phyloP scores from a whole-genome alignment of 768 basidiomycete species.

The Gautieria morchelliformis region DNA sequence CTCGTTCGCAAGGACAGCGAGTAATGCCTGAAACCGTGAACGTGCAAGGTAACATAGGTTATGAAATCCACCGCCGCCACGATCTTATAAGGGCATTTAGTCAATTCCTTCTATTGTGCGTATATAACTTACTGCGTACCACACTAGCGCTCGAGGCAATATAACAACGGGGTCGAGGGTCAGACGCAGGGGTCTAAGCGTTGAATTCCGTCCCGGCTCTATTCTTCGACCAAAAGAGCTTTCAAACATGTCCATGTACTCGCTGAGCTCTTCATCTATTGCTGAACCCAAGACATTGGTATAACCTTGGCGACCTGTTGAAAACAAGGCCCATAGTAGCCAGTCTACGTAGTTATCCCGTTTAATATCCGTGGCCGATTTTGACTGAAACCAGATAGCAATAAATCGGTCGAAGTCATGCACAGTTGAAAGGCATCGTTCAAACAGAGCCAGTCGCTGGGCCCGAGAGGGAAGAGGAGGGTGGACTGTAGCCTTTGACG shows the following conservation, averaged over 20 bases:
- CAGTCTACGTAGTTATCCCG: conserved; percentile 47
- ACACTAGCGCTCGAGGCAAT: conserved; percentile 50
- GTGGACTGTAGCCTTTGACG: conserved; percentile 20
- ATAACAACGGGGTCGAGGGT: conserved; percentile 48
- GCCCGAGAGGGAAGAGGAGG: conserved; percentile 30
- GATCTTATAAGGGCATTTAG: conserved; percentile 27
- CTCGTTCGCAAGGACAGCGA: conserved; percentile 24
- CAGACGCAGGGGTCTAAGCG: conserved; percentile 36
- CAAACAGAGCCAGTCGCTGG: conserved; percentile 39
- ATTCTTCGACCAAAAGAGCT: conserved; percentile 30
- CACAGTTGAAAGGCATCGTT: conserved; percentile 30
- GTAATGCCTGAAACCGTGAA: conserved; percentile 47
- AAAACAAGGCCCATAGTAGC: conserved; percentile 60
- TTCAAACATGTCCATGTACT: conserved; percentile 36
- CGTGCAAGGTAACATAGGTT: conserved; percentile 30
- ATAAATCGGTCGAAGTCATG: conserved; percentile 12
- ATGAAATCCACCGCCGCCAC: conserved; percentile 40
- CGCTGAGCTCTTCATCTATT: conserved; percentile 36
- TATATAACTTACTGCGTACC: conserved; percentile 43
- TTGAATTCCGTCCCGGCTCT: conserved; percentile 28
- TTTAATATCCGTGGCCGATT: conserved; percentile 20
- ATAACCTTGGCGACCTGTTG: conserved; percentile 23
- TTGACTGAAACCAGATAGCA: conserved; percentile 45
- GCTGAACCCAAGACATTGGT: conserved; percentile 27
- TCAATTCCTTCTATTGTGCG: neutral